Percentiles rank a stretch among this genome's conserved stretches.
Conservation (phyloP, 495 filamentous ascomycete genomes). For the Platismatia glauca region DNA sequence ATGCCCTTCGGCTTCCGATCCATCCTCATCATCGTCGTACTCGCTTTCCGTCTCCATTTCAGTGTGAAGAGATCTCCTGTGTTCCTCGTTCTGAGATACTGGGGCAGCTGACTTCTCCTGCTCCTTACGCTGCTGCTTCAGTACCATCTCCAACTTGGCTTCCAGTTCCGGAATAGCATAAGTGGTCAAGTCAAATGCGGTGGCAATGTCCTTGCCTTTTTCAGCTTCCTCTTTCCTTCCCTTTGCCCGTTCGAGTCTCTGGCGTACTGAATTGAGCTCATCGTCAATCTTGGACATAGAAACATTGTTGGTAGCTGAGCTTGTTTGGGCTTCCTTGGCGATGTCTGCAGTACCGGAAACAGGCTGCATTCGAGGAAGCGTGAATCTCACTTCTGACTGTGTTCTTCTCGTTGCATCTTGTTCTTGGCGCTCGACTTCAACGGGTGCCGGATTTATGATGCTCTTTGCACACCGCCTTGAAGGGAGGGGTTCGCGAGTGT, state of each 20-base stretch:
- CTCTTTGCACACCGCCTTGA: not conserved
- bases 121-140: not conserved
- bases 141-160: not conserved
- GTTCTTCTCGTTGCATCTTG: not conserved
- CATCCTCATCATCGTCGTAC: not conserved
- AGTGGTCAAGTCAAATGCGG: constrained; percentile 1
- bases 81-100: not conserved
- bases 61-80: not conserved
- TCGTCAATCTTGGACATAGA: not conserved
- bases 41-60: constrained; percentile 6
- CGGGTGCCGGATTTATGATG: not conserved
- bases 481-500: not conserved
- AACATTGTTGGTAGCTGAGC: not conserved
- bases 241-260: not conserved
- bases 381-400: constrained; percentile 4
- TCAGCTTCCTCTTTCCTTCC: constrained; percentile 8
- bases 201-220: not conserved
- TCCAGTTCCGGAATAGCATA: constrained; percentile 4
- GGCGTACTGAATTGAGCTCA: not conserved
- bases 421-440: not conserved
- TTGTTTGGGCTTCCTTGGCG: constrained; percentile 1
- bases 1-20: not conserved
- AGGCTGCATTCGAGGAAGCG: not conserved
- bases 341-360: not conserved
- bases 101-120: not conserved